Percentiles rank a stretch among this genome's conserved stretches.
Evolutionary conservation across 345 rosid genomes (phyloP).

Genomic region (Carallia brachiata): DNA sequence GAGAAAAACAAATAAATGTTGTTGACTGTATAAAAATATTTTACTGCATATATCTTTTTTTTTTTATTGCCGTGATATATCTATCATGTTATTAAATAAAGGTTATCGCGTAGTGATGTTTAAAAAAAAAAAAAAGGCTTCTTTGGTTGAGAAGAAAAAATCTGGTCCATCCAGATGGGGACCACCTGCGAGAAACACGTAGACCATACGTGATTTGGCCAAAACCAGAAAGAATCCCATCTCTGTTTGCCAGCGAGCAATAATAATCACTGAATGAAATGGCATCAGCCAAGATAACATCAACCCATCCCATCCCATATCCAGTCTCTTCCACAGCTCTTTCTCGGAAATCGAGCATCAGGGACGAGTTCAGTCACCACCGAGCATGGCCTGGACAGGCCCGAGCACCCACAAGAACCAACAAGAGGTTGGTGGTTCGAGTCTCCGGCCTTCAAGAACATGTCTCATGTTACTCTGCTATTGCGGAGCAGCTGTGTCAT

Average conservation of each 20-base stretch:
- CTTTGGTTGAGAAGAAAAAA: background rate
- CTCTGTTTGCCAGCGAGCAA: too few relatives aligned
- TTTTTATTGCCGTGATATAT: too few relatives aligned
- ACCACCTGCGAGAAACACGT: background rate
- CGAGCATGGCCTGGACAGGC: slow-evolving; percentile 24
- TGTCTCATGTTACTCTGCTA: slow-evolving; percentile 18
- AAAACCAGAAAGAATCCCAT: too few relatives aligned
- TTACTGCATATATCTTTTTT: too few relatives aligned
- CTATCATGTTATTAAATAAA: too few relatives aligned
- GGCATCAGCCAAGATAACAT: slow-evolving; percentile 28
- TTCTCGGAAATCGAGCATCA: slow-evolving; percentile 18
- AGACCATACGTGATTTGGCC: too few relatives aligned
- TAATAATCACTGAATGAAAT: slow-evolving; percentile 9
- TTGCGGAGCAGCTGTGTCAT: slow-evolving; percentile 21
- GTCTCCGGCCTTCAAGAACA: slow-evolving; percentile 32
- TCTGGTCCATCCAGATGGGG: slow-evolving; percentile 21
- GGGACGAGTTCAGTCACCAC: slow-evolving; percentile 1
- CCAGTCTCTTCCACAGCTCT: slow-evolving; percentile 11
- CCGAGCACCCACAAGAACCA: slow-evolving; percentile 10
- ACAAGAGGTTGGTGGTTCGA: slow-evolving; percentile 18
- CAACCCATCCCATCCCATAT: slow-evolving; percentile 20
- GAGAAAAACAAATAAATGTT: too few relatives aligned
- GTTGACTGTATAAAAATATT: too few relatives aligned
- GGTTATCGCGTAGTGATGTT: too few relatives aligned
- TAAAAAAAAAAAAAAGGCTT: background rate